Evolutionary conservation across 768 basidiomycete genomes (phyloP).

Genomic region (Tulasnella sp.): DNA sequence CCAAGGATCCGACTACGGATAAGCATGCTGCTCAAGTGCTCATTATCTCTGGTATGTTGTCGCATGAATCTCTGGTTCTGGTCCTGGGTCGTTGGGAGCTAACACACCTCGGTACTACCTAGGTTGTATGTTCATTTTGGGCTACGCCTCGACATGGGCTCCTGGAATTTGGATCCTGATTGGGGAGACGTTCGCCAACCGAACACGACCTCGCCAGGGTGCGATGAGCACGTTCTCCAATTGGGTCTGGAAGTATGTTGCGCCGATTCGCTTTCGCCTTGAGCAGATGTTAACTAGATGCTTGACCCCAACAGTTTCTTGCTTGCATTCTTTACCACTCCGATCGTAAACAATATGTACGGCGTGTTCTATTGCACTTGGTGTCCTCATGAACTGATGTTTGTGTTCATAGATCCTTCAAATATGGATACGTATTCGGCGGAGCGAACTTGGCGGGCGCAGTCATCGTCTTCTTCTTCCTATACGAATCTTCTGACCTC

Average conservation of each 20-base stretch:
- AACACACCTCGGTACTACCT: no score
- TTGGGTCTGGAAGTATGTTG: slow-evolving; percentile 39
- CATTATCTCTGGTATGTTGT: slow-evolving; percentile 35
- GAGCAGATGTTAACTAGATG: no score
- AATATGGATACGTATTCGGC: slow-evolving; percentile 64
- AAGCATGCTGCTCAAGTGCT: slow-evolving; percentile 17
- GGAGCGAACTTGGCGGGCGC: slow-evolving; percentile 39
- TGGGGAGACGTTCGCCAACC: slow-evolving; percentile 65
- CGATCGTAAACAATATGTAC: slow-evolving; percentile 48
- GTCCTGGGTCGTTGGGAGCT: no score
- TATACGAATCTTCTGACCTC: slow-evolving; percentile 61
- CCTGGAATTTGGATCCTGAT: slow-evolving; percentile 71
- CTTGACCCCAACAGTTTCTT: slow-evolving; percentile 59
- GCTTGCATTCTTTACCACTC: slow-evolving; percentile 70
- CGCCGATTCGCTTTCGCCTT: neutral
- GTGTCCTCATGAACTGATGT: no score
- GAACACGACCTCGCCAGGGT: slow-evolving; percentile 61
- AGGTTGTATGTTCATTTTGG: slow-evolving; percentile 61
- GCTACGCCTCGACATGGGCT: slow-evolving; percentile 62
- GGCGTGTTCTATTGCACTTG: no score
- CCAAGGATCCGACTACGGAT: slow-evolving; percentile 40
- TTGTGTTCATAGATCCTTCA: slow-evolving; percentile 31
- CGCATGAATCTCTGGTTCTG: no score
- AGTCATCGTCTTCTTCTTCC: slow-evolving; percentile 56
- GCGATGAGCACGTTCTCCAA: slow-evolving; percentile 54